phyloP scores from a whole-genome alignment of 352 stramenopile species.

The Pythium volutum region DNA sequence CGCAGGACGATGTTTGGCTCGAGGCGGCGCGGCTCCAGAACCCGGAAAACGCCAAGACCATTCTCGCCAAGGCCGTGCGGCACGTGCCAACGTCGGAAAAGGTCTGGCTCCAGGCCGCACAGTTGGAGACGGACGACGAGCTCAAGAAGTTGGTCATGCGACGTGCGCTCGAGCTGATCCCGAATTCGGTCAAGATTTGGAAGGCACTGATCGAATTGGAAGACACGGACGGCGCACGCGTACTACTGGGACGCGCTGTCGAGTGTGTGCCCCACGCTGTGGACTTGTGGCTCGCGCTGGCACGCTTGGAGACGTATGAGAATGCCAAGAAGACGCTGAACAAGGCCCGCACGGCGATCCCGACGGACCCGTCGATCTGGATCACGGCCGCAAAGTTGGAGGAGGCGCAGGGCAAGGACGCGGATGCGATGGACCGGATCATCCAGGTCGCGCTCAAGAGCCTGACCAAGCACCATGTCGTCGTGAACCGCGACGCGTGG shows the following conservation, averaged over 20 bases:
- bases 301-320: slow-evolving; percentile 97
- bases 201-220: slow-evolving; percentile 98
- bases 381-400: slow-evolving; percentile 98
- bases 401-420: slow-evolving; percentile 94
- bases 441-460: slow-evolving; percentile 83
- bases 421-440: slow-evolving; percentile 80
- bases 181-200: slow-evolving; percentile 97
- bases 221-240: slow-evolving; percentile 93
- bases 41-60: slow-evolving; percentile 95
- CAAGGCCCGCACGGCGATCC: slow-evolving; percentile 91
- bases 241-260: slow-evolving; percentile 96
- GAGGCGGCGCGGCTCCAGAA: slow-evolving; percentile 96
- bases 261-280: slow-evolving; percentile 97
- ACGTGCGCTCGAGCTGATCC: slow-evolving; percentile 94
- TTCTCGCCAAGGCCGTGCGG: slow-evolving; percentile 94
- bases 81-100: slow-evolving; percentile 94
- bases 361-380: slow-evolving; percentile 97
- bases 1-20: slow-evolving; percentile 98
- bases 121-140: slow-evolving; percentile 91
- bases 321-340: slow-evolving; percentile 98
- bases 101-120: slow-evolving; percentile 94
- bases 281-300: slow-evolving; percentile 98
- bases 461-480: slow-evolving; percentile 88
- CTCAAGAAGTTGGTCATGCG: slow-evolving; percentile 90
- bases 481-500: slow-evolving; percentile 95